These are phyloP conservation scores for Leishmania aethiopica DNA, from an alignment of 208 protist genomes.

Conservation along the genomic window DNA sequence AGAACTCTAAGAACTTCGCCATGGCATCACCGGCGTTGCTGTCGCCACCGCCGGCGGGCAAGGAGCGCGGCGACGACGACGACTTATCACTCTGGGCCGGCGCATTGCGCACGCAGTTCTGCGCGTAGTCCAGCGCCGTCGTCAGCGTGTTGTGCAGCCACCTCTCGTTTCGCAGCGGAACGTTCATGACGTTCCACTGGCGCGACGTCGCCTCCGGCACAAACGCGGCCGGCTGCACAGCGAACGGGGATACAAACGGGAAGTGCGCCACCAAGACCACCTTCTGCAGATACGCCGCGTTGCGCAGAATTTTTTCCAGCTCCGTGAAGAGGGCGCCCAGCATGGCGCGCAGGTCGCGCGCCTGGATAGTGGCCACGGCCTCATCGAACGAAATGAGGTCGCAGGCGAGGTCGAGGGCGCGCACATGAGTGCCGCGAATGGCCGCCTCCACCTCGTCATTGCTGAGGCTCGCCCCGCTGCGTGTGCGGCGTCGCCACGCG, in stretches of 20 bases:
- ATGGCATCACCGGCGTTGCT: constrained; percentile 9
- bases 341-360: constrained; percentile 60
- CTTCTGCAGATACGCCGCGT: constrained; percentile 77
- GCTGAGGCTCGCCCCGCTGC: constrained; percentile 38
- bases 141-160: constrained; percentile 45
- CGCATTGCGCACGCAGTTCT: constrained; percentile 8
- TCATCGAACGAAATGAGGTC: constrained; percentile 74
- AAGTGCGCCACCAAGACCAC: constrained; percentile 65
- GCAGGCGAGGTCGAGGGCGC: constrained; percentile 58
- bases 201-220: constrained; percentile 39
- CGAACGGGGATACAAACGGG: constrained; percentile 66
- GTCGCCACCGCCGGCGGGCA: not conserved
- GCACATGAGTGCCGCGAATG: constrained; percentile 60
- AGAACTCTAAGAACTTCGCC: constrained; percentile 32
- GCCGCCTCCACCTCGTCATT: constrained; percentile 39
- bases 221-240: constrained; percentile 51
- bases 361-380: constrained; percentile 65
- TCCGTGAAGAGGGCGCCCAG: constrained; percentile 76
- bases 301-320: constrained; percentile 84
- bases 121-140: constrained; percentile 25
- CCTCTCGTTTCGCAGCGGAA: constrained; percentile 31
- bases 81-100: not conserved
- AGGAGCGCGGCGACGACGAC: not conserved
- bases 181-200: constrained; percentile 49
- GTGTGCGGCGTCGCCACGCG: constrained; percentile 54